A percentile compares a stretch with the other conserved stretches of the same genome.
These are phyloP conservation scores for Tylopilus balloui DNA, from an alignment of 768 basidiomycete genomes.

Conservation along the genomic window DNA sequence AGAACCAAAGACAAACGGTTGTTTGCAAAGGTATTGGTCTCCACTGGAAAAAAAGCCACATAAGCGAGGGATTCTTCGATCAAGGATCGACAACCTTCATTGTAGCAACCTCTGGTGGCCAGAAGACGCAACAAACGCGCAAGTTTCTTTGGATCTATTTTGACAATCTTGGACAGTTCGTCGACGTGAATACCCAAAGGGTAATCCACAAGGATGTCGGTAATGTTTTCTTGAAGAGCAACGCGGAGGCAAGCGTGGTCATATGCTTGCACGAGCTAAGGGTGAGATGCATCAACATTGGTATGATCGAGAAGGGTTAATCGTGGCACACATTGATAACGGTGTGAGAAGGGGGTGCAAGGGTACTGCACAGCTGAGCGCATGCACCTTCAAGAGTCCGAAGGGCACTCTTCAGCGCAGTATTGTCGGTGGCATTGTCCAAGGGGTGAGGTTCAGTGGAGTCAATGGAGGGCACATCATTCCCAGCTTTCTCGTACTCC, in stretches of 20 bases:
- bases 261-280: slow-evolving; percentile 25
- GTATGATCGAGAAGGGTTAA: neutral
- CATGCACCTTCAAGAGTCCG: slow-evolving; percentile 35
- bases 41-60: slow-evolving; percentile 20
- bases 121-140: slow-evolving; percentile 29
- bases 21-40: slow-evolving; percentile 31
- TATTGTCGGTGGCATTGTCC: slow-evolving; percentile 25
- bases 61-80: neutral
- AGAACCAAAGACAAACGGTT: slow-evolving; percentile 33
- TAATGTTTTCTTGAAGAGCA: slow-evolving; percentile 25
- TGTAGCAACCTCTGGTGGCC: slow-evolving; percentile 28
- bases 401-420: slow-evolving; percentile 23
- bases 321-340: slow-evolving; percentile 28
- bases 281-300: neutral
- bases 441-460: slow-evolving; percentile 32
- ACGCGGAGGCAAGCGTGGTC: slow-evolving; percentile 30
- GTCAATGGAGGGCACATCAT: slow-evolving; percentile 33
- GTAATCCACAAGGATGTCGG: slow-evolving; percentile 25
- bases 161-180: slow-evolving; percentile 22
- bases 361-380: slow-evolving; percentile 32
- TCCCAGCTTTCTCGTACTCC: slow-evolving; percentile 29
- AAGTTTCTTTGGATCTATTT: slow-evolving; percentile 27
- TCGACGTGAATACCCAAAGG: slow-evolving; percentile 31
- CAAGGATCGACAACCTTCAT: slow-evolving; percentile 24
- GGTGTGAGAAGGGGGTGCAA: slow-evolving; percentile 34